Evolutionary conservation across 2,329 filamentous ascomycete genomes (phyloP).

Genomic region (Elsinoe arachidis): DNA sequence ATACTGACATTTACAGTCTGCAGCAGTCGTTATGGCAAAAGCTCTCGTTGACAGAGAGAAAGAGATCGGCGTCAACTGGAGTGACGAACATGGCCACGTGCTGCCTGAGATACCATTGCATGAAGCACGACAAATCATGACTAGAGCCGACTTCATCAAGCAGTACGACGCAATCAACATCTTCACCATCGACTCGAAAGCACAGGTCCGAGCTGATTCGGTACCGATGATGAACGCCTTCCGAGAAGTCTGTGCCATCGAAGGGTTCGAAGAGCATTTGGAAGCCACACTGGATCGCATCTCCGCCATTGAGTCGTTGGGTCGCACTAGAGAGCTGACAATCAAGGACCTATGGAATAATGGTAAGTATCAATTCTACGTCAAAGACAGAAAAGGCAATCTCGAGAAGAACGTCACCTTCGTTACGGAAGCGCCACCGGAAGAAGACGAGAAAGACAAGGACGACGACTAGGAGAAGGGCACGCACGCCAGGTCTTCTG

Average conservation of each 20-base stretch:
- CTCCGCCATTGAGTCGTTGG: constrained; percentile 83
- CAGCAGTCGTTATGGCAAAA: constrained; percentile 85
- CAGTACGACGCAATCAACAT: constrained; percentile 88
- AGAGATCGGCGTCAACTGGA: constrained; percentile 50
- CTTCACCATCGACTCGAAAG: constrained; percentile 82
- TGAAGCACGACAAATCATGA: constrained; percentile 86
- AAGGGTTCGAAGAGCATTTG: constrained; percentile 73
- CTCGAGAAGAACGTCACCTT: constrained; percentile 42
- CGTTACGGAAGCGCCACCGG: constrained; percentile 26
- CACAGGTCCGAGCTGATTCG: constrained; percentile 82
- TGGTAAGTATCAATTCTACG: constrained; percentile 64
- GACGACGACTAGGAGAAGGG: constrained; percentile 18
- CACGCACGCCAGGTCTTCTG: not conserved
- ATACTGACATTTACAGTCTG: constrained; percentile 47
- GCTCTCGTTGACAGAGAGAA: constrained; percentile 79
- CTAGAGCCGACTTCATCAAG: constrained; percentile 86
- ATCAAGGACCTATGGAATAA: constrained; percentile 87
- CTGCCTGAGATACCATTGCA: constrained; percentile 76
- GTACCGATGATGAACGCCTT: constrained; percentile 96
- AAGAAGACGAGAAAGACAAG: constrained; percentile 21
- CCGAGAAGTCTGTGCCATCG: constrained; percentile 65
- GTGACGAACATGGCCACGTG: constrained; percentile 59
- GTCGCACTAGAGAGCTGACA: constrained; percentile 86
- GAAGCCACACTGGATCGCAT: constrained; percentile 79
- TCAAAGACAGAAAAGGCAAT: constrained; percentile 39